A percentile compares a stretch with the other conserved stretches of the same genome.
Evolutionary conservation across 1,139 yeast species (phyloP).

Genomic region (Yamadazyma siamensis): DNA sequence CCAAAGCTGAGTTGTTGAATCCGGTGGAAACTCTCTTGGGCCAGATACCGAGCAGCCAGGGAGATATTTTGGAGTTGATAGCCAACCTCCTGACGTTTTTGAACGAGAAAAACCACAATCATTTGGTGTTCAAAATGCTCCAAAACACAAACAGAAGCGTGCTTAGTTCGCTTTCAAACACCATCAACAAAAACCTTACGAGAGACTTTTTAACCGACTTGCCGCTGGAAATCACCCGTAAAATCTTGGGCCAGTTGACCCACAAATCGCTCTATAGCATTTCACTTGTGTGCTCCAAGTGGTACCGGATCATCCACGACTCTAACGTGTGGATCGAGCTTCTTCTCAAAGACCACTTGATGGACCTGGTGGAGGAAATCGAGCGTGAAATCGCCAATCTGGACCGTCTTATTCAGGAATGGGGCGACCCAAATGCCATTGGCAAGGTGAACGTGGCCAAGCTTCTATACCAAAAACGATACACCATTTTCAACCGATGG

Average conservation of each 20-base stretch:
- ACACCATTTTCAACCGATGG: conserved; percentile 74
- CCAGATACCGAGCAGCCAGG: conserved; percentile 35
- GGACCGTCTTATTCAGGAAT: conserved; percentile 27
- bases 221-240: conserved; percentile 74
- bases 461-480: conserved; percentile 63
- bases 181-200: conserved; percentile 58
- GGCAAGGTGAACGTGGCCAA: conserved; percentile 37
- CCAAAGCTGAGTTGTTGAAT: conserved; percentile 13
- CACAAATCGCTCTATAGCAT: conserved; percentile 59
- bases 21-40: conserved; percentile 18
- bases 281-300: conserved; percentile 62
- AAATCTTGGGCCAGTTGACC: conserved; percentile 67
- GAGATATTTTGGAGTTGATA: conserved; percentile 37
- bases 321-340: conserved; percentile 60
- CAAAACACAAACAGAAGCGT: conserved; percentile 65
- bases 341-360: conserved; percentile 51
- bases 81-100: conserved; percentile 33
- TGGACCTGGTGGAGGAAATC: conserved; percentile 30
- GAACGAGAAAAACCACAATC: conserved; percentile 36
- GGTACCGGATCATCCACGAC: conserved; percentile 64
- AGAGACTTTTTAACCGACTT: conserved; percentile 69
- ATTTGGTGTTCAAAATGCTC: conserved; percentile 59
- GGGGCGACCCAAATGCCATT: conserved; percentile 21
- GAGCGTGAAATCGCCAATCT: conserved; percentile 31
- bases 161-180: conserved; percentile 61